phyloP scores from a whole-genome alignment of 306 rosid species.

The Styphnolobium japonicum region DNA sequence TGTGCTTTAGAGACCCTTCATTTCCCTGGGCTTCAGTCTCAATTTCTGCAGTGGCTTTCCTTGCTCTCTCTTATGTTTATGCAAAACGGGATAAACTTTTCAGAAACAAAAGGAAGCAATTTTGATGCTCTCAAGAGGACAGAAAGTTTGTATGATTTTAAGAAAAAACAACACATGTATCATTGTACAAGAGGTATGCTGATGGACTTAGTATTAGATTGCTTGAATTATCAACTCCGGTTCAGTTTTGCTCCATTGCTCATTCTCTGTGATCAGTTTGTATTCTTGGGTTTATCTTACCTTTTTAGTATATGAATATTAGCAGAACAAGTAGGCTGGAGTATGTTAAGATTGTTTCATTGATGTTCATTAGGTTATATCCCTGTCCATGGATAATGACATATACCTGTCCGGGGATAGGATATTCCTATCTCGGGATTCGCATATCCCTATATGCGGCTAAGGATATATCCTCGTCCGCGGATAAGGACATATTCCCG shows the following conservation, averaged over 20 bases:
- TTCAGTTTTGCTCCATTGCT: conserved; percentile 16
- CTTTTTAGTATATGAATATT: conserved; percentile 8
- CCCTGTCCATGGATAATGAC: no score
- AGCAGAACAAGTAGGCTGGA: neutral
- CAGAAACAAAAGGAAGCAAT: conserved; percentile 89
- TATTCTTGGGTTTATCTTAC: conserved; percentile 18
- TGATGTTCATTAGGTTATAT: neutral
- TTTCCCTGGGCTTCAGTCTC: conserved; percentile 74
- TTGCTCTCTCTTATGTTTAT: conserved; percentile 65
- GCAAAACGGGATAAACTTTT: conserved; percentile 63
- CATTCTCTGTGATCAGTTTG: conserved; percentile 14
- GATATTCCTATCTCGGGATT: no score
- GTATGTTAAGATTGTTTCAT: neutral
- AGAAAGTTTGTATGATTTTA: conserved; percentile 50
- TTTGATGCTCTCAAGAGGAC: conserved; percentile 54
- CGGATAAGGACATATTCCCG: no score
- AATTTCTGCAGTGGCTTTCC: conserved; percentile 42
- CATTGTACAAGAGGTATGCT: conserved; percentile 50
- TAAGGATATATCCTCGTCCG: no score
- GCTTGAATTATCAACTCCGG: conserved; percentile 22
- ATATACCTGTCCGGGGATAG: no score
- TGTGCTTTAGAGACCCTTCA: conserved; percentile 88
- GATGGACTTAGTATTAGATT: conserved; percentile 34
- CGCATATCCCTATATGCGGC: no score
- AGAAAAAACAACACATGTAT: conserved; percentile 45